phyloP scores from a whole-genome alignment of 2,329 filamentous ascomycete species.

The Stagonosporopsis chrysanthemi region DNA sequence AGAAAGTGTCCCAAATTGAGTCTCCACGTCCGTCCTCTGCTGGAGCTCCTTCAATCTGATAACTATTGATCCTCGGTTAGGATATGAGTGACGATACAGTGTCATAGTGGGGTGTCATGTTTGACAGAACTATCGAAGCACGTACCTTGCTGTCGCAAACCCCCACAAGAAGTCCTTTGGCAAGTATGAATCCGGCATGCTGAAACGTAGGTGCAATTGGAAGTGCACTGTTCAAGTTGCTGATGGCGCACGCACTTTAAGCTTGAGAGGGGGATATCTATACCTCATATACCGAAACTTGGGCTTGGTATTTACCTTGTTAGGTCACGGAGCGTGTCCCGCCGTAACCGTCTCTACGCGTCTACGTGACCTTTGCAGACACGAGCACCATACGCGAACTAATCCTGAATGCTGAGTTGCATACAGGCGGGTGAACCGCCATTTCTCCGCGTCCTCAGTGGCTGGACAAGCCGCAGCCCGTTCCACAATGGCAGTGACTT shows the following conservation, averaged over 20 bases:
- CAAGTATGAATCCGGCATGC: constrained; percentile 48
- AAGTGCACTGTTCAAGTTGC: constrained; percentile 18
- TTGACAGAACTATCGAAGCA: constrained; percentile 27
- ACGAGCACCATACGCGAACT: constrained; percentile 34
- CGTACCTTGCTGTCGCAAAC: constrained; percentile 53
- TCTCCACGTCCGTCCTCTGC: constrained; percentile 79
- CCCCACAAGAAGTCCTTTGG: constrained; percentile 53
- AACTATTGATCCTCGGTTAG: constrained; percentile 61
- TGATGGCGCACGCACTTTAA: constrained; percentile 12
- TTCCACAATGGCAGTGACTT: constrained; percentile 24
- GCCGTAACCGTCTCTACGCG: constrained; percentile 47
- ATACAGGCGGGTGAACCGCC: constrained; percentile 25
- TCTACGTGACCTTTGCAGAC: constrained; percentile 29
- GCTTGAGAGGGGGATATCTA: constrained; percentile 25
- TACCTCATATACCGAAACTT: constrained; percentile 43
- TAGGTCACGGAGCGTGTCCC: constrained; percentile 46
- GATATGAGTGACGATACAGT: constrained; percentile 17
- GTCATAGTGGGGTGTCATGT: constrained; percentile 34
- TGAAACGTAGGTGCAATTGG: constrained; percentile 22
- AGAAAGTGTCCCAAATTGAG: constrained; percentile 93
- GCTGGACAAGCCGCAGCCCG: constrained; percentile 26
- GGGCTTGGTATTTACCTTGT: constrained; percentile 23
- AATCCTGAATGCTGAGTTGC: constrained; percentile 28
- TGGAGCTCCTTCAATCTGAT: constrained; percentile 83
- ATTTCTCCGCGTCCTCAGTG: constrained; percentile 34